A percentile compares a stretch with the other conserved stretches of the same genome.
These are phyloP conservation scores for Knoxia roxburghii DNA, from an alignment of 257 asterid genomes.

Conservation along the genomic window DNA sequence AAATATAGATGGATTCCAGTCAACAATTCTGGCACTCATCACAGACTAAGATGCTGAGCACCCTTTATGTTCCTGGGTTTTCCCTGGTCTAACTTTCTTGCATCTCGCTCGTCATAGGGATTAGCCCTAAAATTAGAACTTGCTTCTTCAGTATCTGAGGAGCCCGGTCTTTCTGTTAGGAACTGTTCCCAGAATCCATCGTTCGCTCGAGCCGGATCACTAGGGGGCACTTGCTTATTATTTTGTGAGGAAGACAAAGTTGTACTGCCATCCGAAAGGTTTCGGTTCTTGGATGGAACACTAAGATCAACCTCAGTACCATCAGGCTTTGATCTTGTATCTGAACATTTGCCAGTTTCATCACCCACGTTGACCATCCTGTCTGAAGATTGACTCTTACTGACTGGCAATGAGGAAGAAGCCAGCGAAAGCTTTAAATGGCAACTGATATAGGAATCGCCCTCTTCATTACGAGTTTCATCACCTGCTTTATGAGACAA, in stretches of 20 bases:
- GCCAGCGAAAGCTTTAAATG: constrained; percentile 77
- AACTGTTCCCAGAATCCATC: constrained; percentile 96
- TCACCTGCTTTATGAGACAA: constrained; percentile 30
- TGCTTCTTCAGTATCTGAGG: constrained; percentile 72
- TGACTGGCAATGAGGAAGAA: constrained; percentile 55
- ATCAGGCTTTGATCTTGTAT: constrained; percentile 24
- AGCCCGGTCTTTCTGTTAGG: constrained; percentile 83
- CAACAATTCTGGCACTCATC: constrained; percentile 27
- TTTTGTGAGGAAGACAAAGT: constrained; percentile 27
- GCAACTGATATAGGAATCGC: constrained; percentile 56
- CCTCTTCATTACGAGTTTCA: constrained; percentile 43
- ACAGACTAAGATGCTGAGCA: constrained; percentile 69
- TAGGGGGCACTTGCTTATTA: constrained; percentile 38
- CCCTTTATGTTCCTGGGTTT: constrained; percentile 42
- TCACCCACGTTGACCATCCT: constrained; percentile 26
- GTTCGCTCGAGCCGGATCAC: constrained; percentile 50
- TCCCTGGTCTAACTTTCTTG: constrained; percentile 39
- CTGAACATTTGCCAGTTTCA: constrained; percentile 27
- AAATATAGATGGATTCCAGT: no score
- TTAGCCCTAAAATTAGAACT: constrained; percentile 46
- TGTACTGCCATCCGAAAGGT: constrained; percentile 22
- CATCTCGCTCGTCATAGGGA: constrained; percentile 40
- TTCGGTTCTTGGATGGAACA: constrained; percentile 17
- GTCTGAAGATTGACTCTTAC: constrained; percentile 31
- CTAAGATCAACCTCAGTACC: constrained; percentile 20